A percentile compares a stretch with the other conserved stretches of the same genome.
Conservation (phyloP, 2,329 filamentous ascomycete genomes). For the Aspergillus sp. region DNA sequence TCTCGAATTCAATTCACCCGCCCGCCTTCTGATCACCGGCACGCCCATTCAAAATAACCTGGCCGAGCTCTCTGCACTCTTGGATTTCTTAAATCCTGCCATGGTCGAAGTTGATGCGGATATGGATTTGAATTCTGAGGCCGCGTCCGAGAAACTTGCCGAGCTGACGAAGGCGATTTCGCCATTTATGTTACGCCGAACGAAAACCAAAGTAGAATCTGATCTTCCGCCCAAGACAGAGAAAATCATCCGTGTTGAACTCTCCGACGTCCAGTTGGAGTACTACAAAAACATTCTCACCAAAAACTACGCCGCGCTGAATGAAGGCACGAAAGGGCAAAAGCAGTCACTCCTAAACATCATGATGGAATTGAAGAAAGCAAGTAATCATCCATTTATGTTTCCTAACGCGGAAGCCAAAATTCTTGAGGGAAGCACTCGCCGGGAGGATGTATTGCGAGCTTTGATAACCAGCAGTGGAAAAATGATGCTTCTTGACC, state of each 20-base stretch:
- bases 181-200: constrained; percentile 91
- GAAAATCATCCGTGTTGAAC: constrained; percentile 96
- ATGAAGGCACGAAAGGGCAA: constrained; percentile 83
- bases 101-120: constrained; percentile 88
- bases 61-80: constrained; percentile 83
- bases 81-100: constrained; percentile 97
- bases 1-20: constrained; percentile 80
- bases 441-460: constrained; percentile 87
- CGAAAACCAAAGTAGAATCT: constrained; percentile 96
- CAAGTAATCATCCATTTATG: constrained; percentile 98
- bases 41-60: constrained; percentile 98
- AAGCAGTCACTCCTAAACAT: constrained; percentile 96
- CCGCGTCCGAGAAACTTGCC: constrained; percentile 82
- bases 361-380: constrained; percentile 99
- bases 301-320: constrained; percentile 90
- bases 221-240: constrained; percentile 96
- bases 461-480: constrained; percentile 94
- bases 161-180: constrained; percentile 84
- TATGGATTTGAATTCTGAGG: constrained; percentile 76
- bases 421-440: constrained; percentile 74
- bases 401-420: constrained; percentile 91
- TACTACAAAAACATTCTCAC: constrained; percentile 99
- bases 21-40: constrained; percentile 89
- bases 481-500: constrained; percentile 99
- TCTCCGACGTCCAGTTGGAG: constrained; percentile 93